phyloP scores from a whole-genome alignment of 352 stramenopile genomes.

The Phytophthora sp. region DNA sequence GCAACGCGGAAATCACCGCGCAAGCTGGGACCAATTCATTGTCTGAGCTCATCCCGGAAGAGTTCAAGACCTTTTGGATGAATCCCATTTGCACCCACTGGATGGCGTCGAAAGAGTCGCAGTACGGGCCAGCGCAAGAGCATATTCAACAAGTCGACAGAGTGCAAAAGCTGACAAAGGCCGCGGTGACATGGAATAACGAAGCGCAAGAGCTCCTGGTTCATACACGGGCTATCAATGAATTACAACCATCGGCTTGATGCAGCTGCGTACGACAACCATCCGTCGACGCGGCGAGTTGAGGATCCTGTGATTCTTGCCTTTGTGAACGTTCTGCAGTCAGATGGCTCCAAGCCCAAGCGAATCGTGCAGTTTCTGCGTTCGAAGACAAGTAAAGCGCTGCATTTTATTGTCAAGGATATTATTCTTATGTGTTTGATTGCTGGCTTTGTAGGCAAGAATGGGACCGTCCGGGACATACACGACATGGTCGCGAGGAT shows the following conservation, averaged over 20 bases:
- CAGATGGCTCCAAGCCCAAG: background rate
- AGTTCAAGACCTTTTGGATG: constrained; percentile 5
- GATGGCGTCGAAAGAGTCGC: constrained; percentile 5
- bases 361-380: background rate
- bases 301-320: background rate
- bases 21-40: background rate
- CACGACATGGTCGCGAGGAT: background rate
- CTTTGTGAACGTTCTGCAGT: background rate
- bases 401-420: background rate
- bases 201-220: constrained; percentile 3
- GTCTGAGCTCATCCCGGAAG: background rate
- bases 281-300: background rate
- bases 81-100: constrained; percentile 12
- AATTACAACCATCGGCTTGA: constrained; percentile 9
- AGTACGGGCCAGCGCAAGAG: constrained; percentile 5
- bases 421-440: background rate
- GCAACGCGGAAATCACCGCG: constrained; percentile 5
- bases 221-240: background rate
- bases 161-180: constrained; percentile 6
- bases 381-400: background rate
- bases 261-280: background rate
- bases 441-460: no score
- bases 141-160: constrained; percentile 11
- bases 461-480: background rate
- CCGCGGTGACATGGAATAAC: background rate